Percentiles rank a stretch among this genome's conserved stretches.
phyloP scores from a whole-genome alignment of 2,329 filamentous ascomycete genomes.

The Lomentospora prolificans region DNA sequence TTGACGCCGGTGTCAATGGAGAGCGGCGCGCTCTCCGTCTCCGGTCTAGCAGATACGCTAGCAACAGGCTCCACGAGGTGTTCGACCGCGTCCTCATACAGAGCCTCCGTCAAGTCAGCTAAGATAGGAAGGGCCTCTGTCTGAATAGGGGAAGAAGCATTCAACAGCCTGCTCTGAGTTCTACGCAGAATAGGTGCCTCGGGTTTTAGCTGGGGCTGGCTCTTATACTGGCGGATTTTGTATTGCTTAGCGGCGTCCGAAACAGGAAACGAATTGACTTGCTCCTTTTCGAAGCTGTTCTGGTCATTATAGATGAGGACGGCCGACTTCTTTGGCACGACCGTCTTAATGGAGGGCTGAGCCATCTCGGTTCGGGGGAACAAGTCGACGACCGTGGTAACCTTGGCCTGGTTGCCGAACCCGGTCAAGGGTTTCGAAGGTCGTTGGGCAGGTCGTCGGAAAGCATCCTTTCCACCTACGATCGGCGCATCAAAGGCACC shows the following conservation, averaged over 20 bases:
- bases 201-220: conserved; percentile 40
- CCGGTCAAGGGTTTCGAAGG: conserved; percentile 7
- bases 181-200: conserved; percentile 30
- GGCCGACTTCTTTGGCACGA: conserved; percentile 5
- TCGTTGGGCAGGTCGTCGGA: conserved; percentile 15
- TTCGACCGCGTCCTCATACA: conserved; percentile 37
- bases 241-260: conserved; percentile 13
- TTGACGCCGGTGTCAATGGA: background rate
- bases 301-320: conserved; percentile 8
- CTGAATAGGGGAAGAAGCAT: background rate
- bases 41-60: conserved; percentile 4
- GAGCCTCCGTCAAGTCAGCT: conserved; percentile 28
- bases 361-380: conserved; percentile 1
- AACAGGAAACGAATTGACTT: conserved; percentile 8
- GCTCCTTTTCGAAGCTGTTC: background rate
- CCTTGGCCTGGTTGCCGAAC: conserved; percentile 9
- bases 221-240: conserved; percentile 40
- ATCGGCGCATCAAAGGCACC: conserved; percentile 1
- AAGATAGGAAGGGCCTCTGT: conserved; percentile 12
- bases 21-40: background rate
- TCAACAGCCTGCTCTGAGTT: conserved; percentile 34
- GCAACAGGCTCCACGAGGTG: conserved; percentile 21
- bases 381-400: background rate
- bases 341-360: conserved; percentile 1
- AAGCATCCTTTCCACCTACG: conserved; percentile 13